A percentile compares a stretch with the other conserved stretches of the same genome.
Evolutionary conservation across 1,284 basidiomycete genomes (phyloP).

Genomic region (Athelia sp.): DNA sequence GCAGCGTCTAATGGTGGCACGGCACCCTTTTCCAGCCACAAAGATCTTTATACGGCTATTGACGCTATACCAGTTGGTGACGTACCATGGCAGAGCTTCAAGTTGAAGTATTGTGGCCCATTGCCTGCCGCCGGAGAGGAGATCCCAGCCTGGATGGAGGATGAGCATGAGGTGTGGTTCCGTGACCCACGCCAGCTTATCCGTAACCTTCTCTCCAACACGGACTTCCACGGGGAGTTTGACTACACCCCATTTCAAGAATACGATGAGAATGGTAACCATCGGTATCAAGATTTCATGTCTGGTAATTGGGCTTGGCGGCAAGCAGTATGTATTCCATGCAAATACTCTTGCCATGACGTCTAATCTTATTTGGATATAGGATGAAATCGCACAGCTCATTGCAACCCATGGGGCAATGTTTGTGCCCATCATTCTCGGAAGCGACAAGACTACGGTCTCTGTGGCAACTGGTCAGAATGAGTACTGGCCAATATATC

Average conservation of each 20-base stretch:
- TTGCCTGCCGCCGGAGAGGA: neutral
- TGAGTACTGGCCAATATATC: constrained; percentile 27
- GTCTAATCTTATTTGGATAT: neutral
- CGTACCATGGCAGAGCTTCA: constrained; percentile 17
- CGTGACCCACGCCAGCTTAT: constrained; percentile 22
- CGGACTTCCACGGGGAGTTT: constrained; percentile 19
- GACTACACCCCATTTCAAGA: constrained; percentile 23
- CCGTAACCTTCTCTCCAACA: constrained; percentile 21
- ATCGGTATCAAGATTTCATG: constrained; percentile 25
- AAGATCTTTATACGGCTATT: constrained; percentile 13
- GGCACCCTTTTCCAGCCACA: constrained; percentile 14
- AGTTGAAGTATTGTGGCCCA: constrained; percentile 9
- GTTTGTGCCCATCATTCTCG: constrained; percentile 20
- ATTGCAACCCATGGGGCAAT: constrained; percentile 11
- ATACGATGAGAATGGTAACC: constrained; percentile 10
- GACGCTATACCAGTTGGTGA: constrained; percentile 15
- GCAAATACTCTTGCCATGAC: neutral
- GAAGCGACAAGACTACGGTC: constrained; percentile 31
- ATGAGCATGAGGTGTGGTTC: constrained; percentile 29
- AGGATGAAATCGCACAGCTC: constrained; percentile 19
- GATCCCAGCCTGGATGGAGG: constrained; percentile 26
- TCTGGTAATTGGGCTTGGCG: constrained; percentile 30
- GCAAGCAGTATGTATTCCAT: constrained; percentile 23
- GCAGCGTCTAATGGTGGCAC: constrained; percentile 2
- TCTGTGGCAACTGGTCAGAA: constrained; percentile 28